These are phyloP conservation scores for Elsinoe arachidis DNA, from an alignment of 2,329 filamentous ascomycete genomes.

Conservation along the genomic window DNA sequence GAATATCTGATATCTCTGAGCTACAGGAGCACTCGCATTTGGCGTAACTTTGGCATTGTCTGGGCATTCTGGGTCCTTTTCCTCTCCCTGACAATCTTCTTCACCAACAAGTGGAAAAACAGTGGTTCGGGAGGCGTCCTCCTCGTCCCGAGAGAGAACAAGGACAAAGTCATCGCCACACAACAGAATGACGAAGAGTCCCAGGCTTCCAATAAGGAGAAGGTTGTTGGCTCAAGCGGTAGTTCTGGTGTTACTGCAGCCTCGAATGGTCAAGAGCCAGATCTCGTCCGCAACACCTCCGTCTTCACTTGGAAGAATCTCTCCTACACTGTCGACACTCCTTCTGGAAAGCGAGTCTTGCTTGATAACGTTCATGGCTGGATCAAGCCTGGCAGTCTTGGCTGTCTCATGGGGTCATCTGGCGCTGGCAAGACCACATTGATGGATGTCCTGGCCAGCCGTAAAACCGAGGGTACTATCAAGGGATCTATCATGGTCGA, in stretches of 20 bases:
- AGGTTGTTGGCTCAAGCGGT: constrained; percentile 7
- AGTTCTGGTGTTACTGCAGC: background rate
- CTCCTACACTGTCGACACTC: constrained; percentile 60
- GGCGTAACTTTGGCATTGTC: constrained; percentile 58
- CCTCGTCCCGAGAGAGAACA: constrained; percentile 54
- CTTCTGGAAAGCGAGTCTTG: constrained; percentile 37
- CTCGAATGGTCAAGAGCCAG: constrained; percentile 9
- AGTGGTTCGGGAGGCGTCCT: constrained; percentile 47
- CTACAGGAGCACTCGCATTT: constrained; percentile 34
- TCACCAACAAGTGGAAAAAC: constrained; percentile 49
- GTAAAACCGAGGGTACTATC: constrained; percentile 38
- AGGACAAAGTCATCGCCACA: constrained; percentile 40
- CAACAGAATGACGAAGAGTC: constrained; percentile 32
- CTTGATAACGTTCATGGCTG: constrained; percentile 60
- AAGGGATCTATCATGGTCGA: constrained; percentile 39
- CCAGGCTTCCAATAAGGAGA: constrained; percentile 14
- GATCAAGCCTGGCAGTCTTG: constrained; percentile 67
- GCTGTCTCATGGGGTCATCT: constrained; percentile 72
- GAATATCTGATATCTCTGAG: constrained; percentile 50
- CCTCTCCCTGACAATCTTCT: constrained; percentile 49
- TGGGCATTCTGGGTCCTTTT: constrained; percentile 57
- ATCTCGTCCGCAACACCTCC: constrained; percentile 18
- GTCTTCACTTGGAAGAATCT: constrained; percentile 75
- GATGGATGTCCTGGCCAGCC: constrained; percentile 34
- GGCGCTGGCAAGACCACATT: constrained; percentile 43